Base-by-base conservation (phyloP, 176 grass and related monocot genomes). In the Hordeum vulgare region DNA sequence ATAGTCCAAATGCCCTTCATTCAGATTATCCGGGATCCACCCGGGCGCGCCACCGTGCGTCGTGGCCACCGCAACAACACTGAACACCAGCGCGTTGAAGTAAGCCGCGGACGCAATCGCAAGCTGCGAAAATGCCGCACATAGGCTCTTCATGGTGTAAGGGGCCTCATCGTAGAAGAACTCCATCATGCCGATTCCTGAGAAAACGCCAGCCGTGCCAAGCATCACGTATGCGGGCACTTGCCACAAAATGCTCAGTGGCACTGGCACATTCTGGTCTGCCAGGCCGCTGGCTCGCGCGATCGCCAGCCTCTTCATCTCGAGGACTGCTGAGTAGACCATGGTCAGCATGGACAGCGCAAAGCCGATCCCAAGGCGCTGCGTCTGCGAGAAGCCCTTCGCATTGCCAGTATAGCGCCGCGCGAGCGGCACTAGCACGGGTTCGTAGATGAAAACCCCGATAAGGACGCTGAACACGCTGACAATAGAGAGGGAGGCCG, bases 101-200 rank as follows among this genome's bases (percentile, higher is more conserved):
- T 72, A 72, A 45, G 69, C 23, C 15, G 23, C 40, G 1, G 69
- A 45, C 15, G 69, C 39, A 72, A 72, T 13, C 47, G 78, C 23
- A 33, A 87, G 85, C 3, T 44, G 65, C 7, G 21, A n/a, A 0
- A 87, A 39, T 0, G 83, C 66, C 3, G 57, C 58, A 29, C 90
- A 81, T 3, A 86, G 39, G 86, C 90, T 91, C 41, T 69, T 74
- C 86, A 88, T 85, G 35, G 74, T 33, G 11, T 71, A 36, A 1
- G 90, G 90, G 65, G 85, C 74, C 74, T 88, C 73, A 23, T 88
- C 59, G 51, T 88, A 85, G 66, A 88, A 88, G 60, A 85, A 91
- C 57, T 88, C 85, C 5, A 66, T 29, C 44, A 54, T 11, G 20
- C 74, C 86, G 29, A 67, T 75, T 63, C 56, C 61, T 1, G 81